Evolutionary conservation across 2,329 filamentous ascomycete genomes (phyloP).

Genomic region (Pseudogymnoascus sp.): DNA sequence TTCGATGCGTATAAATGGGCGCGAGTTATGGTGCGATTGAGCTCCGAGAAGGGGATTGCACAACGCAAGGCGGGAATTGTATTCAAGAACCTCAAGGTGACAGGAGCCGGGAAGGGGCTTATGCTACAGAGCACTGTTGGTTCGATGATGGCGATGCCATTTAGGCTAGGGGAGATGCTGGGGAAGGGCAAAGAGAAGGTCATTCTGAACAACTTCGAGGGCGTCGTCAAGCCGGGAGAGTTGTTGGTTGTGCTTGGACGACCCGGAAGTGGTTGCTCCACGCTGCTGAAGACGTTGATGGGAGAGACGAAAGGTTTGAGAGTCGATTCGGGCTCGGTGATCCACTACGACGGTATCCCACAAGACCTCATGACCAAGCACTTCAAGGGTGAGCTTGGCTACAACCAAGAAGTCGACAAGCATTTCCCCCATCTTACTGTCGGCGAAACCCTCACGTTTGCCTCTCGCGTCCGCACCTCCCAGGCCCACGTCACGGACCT

Average conservation of each 20-base stretch:
- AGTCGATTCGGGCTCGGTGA: conserved; percentile 41
- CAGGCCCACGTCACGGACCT: conserved; percentile 52
- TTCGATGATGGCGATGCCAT: conserved; percentile 49
- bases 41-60: conserved; percentile 50
- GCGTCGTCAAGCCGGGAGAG: conserved; percentile 56
- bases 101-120: conserved; percentile 58
- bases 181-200: conserved; percentile 45
- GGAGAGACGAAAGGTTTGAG: conserved; percentile 50
- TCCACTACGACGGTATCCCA: conserved; percentile 57
- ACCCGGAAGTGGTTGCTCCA: conserved; percentile 58
- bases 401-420: conserved; percentile 69
- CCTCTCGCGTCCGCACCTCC: conserved; percentile 60
- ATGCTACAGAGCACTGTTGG: conserved; percentile 63
- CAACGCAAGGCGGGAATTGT: conserved; percentile 51
- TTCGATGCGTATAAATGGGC: conserved; percentile 49
- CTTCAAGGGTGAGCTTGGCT: conserved; percentile 60
- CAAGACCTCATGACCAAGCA: conserved; percentile 46
- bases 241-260: conserved; percentile 62
- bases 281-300: conserved; percentile 56
- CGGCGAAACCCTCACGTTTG: conserved; percentile 67
- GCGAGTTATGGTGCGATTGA: conserved; percentile 39
- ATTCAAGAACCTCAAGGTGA: conserved; percentile 59
- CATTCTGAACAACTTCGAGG: conserved; percentile 59
- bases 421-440: conserved; percentile 73
- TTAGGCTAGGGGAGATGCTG: conserved; percentile 51